Evolutionary conservation across 2,329 filamentous ascomycete genomes (phyloP).

Genomic region (Tolypocladium guangdongense): DNA sequence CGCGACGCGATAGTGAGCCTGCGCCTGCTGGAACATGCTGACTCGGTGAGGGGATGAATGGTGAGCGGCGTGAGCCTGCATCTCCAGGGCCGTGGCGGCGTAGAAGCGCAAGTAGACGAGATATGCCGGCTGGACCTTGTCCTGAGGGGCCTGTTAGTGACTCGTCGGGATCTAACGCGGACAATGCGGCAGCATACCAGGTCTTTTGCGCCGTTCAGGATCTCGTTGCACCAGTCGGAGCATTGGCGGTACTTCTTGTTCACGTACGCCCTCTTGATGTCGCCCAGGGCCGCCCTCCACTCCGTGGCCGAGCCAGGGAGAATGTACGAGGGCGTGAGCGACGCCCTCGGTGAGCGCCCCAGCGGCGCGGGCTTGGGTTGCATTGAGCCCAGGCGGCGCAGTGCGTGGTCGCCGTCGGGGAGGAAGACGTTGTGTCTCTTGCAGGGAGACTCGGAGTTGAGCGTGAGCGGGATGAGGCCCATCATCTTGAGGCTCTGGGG

Average conservation of each 20-base stretch:
- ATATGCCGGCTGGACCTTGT: slow-evolving; percentile 38
- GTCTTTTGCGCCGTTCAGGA: slow-evolving; percentile 37
- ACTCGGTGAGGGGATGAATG: slow-evolving; percentile 33
- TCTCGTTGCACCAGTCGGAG: slow-evolving; percentile 39
- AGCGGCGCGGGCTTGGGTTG: slow-evolving; percentile 5
- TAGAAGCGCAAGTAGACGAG: slow-evolving; percentile 51
- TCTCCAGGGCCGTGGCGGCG: slow-evolving; percentile 48
- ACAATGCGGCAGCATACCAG: slow-evolving; percentile 21
- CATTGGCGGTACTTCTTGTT: slow-evolving; percentile 41
- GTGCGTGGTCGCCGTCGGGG: neutral
- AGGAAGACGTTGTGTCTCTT: slow-evolving; percentile 1
- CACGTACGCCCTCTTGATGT: slow-evolving; percentile 43
- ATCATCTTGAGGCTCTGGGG: slow-evolving; percentile 10
- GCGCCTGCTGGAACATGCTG: slow-evolving; percentile 39
- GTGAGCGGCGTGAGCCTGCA: slow-evolving; percentile 39
- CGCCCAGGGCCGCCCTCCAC: slow-evolving; percentile 39
- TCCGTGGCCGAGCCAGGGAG: slow-evolving; percentile 35
- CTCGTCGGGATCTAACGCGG: neutral
- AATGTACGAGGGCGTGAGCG: slow-evolving; percentile 12
- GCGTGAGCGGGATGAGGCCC: slow-evolving; percentile 20
- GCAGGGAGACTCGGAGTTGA: slow-evolving; percentile 7
- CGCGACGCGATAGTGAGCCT: slow-evolving; percentile 39
- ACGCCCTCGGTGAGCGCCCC: neutral
- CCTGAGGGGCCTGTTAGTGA: slow-evolving; percentile 10
- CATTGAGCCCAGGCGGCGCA: neutral